Conservation (phyloP, 768 basidiomycete species). For the Podaxis sp. region DNA sequence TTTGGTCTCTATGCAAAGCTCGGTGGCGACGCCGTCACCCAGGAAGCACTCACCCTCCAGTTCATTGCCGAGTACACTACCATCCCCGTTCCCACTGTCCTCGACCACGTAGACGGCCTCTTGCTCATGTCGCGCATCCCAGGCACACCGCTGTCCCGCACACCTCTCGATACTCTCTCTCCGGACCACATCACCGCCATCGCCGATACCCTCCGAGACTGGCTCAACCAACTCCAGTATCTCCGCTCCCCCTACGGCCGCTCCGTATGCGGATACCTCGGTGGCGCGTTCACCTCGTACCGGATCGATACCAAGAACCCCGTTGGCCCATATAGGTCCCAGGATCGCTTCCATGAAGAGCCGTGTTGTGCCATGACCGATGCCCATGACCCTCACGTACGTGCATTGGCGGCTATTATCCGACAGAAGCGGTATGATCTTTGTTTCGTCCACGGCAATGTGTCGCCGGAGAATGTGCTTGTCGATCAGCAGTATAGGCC, state of each 20-base stretch:
- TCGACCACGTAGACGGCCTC: constrained; percentile 11
- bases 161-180: not conserved
- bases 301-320: constrained; percentile 10
- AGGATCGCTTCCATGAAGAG: constrained; percentile 13
- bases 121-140: constrained; percentile 5
- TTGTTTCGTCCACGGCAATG: constrained; percentile 12
- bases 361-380: constrained; percentile 2
- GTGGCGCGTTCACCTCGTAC: constrained; percentile 5
- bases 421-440: constrained; percentile 14
- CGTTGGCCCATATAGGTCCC: constrained; percentile 14
- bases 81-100: constrained; percentile 12
- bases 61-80: constrained; percentile 10
- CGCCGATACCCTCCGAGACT: constrained; percentile 12
- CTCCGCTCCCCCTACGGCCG: constrained; percentile 7
- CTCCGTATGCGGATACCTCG: constrained; percentile 7
- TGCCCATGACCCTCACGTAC: not conserved
- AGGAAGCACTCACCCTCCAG: constrained; percentile 9
- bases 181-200: constrained; percentile 1
- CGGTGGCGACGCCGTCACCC: not conserved
- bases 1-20: constrained; percentile 14
- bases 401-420: constrained; percentile 9
- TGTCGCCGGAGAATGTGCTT: constrained; percentile 7
- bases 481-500: not conserved
- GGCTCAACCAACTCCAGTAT: constrained; percentile 13
- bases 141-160: constrained; percentile 5